Evolutionary conservation across 2,329 filamentous ascomycete species (phyloP).

Genomic region (Sporothrix euskadiensis): DNA sequence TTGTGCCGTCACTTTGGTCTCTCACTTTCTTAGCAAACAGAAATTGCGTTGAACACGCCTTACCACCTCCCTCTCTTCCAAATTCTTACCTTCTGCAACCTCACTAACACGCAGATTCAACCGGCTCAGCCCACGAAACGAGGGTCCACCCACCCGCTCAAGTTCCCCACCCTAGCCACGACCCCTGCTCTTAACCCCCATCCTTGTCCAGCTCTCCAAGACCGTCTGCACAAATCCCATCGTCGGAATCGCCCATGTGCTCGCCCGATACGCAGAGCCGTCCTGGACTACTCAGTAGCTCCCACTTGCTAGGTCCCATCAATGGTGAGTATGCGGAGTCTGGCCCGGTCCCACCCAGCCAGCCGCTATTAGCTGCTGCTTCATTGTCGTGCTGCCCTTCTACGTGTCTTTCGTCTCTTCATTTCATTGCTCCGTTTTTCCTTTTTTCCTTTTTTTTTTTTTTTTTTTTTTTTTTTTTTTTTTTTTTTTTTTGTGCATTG

Average conservation of each 20-base stretch:
- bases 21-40: neutral
- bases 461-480: neutral
- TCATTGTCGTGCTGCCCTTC: neutral
- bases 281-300: neutral
- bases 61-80: neutral
- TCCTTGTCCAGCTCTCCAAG: neutral
- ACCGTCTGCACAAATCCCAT: constrained; percentile 32
- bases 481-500: neutral
- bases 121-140: constrained; percentile 1
- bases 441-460: neutral
- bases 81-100: neutral
- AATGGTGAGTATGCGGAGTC: constrained; percentile 18
- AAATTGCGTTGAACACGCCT: constrained; percentile 7
- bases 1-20: constrained; percentile 1
- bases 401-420: neutral
- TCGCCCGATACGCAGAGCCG: constrained; percentile 26
- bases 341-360: neutral
- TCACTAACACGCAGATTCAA: neutral
- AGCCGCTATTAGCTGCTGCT: neutral
- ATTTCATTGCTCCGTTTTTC: neutral
- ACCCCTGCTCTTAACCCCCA: constrained; percentile 5
- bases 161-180: constrained; percentile 13
- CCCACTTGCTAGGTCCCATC: constrained; percentile 11
- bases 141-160: neutral
- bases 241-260: constrained; percentile 32